Percentiles rank a stretch among this genome's conserved stretches.
Conservation (phyloP, 108 stramenopile species). For the Schizochytrium sp. region DNA sequence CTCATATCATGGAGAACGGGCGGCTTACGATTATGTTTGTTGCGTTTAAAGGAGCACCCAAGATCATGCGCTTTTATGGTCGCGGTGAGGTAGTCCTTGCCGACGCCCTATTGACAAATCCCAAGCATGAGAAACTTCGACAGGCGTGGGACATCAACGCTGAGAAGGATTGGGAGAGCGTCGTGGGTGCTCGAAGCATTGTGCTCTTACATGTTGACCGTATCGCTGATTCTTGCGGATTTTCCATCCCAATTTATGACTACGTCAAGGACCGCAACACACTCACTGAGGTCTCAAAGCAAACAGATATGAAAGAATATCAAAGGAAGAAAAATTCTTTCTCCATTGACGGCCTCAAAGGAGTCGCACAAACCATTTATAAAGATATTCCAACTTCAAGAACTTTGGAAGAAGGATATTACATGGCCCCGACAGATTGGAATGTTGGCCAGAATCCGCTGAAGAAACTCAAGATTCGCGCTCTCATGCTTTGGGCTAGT, state of each 20-base stretch:
- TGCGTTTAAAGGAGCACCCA: slow-evolving; percentile 70
- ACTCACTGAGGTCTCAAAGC: slow-evolving; percentile 67
- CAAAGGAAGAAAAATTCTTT: slow-evolving; percentile 71
- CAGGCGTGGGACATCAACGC: neutral
- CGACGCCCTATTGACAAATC: neutral
- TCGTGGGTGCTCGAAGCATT: slow-evolving; percentile 32
- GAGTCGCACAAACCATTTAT: slow-evolving; percentile 64
- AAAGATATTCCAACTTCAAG: neutral
- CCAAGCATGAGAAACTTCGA: neutral
- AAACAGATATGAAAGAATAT: slow-evolving; percentile 69
- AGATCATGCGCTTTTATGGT: slow-evolving; percentile 71
- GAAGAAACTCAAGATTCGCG: neutral
- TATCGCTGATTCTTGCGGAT: slow-evolving; percentile 72
- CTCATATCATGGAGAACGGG: slow-evolving; percentile 71
- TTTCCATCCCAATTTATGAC: slow-evolving; percentile 70
- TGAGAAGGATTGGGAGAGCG: slow-evolving; percentile 15
- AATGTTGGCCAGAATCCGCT: neutral
- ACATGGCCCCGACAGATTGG: neutral
- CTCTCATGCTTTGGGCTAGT: slow-evolving; percentile 32
- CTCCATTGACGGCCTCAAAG: slow-evolving; percentile 74
- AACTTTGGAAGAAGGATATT: neutral
- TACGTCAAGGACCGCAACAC: slow-evolving; percentile 69
- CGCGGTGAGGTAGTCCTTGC: slow-evolving; percentile 38
- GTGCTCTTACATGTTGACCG: slow-evolving; percentile 70
- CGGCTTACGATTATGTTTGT: slow-evolving; percentile 74